Base-by-base conservation (phyloP, 2,329 filamentous ascomycete species). In the Alternaria brassicicola region DNA sequence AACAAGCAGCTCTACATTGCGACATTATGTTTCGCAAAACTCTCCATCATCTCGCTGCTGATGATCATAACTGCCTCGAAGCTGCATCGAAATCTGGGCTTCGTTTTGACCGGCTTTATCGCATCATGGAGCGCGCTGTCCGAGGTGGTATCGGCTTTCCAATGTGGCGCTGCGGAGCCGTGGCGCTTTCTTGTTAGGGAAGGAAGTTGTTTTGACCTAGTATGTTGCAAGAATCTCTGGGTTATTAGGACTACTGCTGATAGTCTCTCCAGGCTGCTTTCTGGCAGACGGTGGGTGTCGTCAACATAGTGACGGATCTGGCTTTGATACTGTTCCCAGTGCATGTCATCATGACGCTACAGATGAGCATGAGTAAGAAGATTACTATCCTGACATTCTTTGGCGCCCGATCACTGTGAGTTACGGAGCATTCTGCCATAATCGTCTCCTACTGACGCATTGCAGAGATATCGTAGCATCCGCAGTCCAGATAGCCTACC, bases 271-370 rank as follows among this genome's bases (percentile, higher is more conserved):
- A 76, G 73, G 52, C 62, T 39, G 60, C 65, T 3, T 75, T 76
- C 39, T 76, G 74, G 74, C 67, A 67, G 26, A 62, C 57, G 23
- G 71, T 72, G 57, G 63, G 70, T 25, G 54, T 68, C 10, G 56
- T 75, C 50, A 76, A 76, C 49, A 75, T 76, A 46, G 38, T 75
- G 12, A 76, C 74, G 12, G 74, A 76, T 39, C 48, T 75, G 13
- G 70, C 72, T 2, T 54, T 76, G 17, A 73, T 76, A 28, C 38
- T 71, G 4, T 76, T 75, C 38, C 74, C 74, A 7, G 64, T 76
- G 1, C 72, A 76, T 50, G 65, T 76, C 9, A 72, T 76, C 39
- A 59, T 70, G 38, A 74, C 67, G 10, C 57, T 76, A n/a, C 73
- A 76, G 41, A 76, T 76, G 73, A 74, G 66, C 23, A 63, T 65